Evolutionary conservation across 2,329 filamentous ascomycete species (phyloP).

Genomic region (Dothiorella sarmentorum): DNA sequence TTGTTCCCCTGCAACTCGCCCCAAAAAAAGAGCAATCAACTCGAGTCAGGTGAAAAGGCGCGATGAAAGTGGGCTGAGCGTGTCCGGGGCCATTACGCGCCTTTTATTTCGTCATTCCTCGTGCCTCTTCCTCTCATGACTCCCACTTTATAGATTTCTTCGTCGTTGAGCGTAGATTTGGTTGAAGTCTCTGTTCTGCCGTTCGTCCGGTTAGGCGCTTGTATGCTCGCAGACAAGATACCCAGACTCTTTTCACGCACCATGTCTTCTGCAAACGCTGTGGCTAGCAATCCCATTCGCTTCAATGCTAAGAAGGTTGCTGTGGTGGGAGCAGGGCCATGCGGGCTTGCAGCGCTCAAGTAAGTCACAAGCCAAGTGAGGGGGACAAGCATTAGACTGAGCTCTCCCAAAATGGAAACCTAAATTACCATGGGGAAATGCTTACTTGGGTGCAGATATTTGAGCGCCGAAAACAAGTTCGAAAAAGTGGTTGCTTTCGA

Average conservation of each 20-base stretch:
- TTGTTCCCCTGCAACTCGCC: not conserved
- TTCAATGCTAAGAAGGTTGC: constrained; percentile 60
- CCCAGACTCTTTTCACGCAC: constrained; percentile 6
- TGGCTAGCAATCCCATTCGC: not conserved
- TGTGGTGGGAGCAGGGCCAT: constrained; percentile 78
- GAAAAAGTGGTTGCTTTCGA: constrained; percentile 74
- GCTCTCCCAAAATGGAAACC: too few species aligned
- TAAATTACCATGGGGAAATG: not conserved
- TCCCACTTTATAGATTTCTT: not conserved
- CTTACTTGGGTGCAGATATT: constrained; percentile 50
- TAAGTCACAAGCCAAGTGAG: constrained; percentile 25
- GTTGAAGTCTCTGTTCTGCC: not conserved
- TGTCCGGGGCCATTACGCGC: not conserved
- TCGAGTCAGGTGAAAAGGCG: constrained; percentile 14
- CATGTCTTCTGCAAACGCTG: constrained; percentile 5
- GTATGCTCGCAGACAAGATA: constrained; percentile 6
- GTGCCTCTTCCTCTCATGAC: not conserved
- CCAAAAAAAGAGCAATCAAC: not conserved
- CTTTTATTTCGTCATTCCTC: not conserved
- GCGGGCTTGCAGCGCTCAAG: constrained; percentile 75
- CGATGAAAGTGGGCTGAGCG: constrained; percentile 14
- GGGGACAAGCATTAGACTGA: not conserved
- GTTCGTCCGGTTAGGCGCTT: constrained; percentile 1
- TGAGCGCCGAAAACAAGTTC: constrained; percentile 69
- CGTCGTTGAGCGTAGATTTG: not conserved